Base-by-base conservation (phyloP, 768 basidiomycete species). In the Naganishia antarctica region DNA sequence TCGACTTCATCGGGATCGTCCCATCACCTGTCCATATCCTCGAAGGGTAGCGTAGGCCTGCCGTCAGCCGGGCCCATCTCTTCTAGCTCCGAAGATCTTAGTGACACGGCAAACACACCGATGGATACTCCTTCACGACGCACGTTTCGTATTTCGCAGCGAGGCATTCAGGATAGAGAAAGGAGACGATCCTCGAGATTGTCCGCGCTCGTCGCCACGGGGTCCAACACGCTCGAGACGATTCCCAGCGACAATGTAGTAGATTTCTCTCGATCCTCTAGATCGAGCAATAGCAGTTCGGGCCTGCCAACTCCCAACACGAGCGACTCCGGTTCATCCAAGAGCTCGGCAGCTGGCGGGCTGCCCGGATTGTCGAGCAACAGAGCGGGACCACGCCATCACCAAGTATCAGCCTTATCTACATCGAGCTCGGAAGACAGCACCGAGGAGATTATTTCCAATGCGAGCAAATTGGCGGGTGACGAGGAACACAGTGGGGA, bases 201-300 rank as follows among this genome's bases (percentile, higher is more conserved):
- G 53, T 57, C 53, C 1, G 32, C 53, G 23, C 37, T 57, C 4
- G 37, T 26, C 18, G 21, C 34, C 8, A 23, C 53, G 21, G n/a
- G 32, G 32, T 32, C 34, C 9, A 57, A 57, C 37, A 16, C 53
- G 21, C 13, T 57, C 21, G 53, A 57, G 37, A 57, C 53, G 4
- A 57, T 57, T 12, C 53, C 53, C 3, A 57, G 53, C 34, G 53
- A 57, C 21, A 26, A 57, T 26, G 53, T 57, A 8, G 53, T 57
- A 7, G 53, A 57, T 26, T 57, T 57, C 26, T 57, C 53, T 21
- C 53, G 37, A 2, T 12, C 9, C 34, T 32, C 4, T 37, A 32
- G 53, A 4, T 37, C 34, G 34, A 57, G 53, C 37, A 40, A 25
- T 21, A 41, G 53, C 13, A 57, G 34, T 40, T 5, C 21, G 23